A percentile compares a stretch with the other conserved stretches of the same genome.
Evolutionary conservation across 2,329 filamentous ascomycete genomes (phyloP).

Genomic region (Dactylellina parvicollis): DNA sequence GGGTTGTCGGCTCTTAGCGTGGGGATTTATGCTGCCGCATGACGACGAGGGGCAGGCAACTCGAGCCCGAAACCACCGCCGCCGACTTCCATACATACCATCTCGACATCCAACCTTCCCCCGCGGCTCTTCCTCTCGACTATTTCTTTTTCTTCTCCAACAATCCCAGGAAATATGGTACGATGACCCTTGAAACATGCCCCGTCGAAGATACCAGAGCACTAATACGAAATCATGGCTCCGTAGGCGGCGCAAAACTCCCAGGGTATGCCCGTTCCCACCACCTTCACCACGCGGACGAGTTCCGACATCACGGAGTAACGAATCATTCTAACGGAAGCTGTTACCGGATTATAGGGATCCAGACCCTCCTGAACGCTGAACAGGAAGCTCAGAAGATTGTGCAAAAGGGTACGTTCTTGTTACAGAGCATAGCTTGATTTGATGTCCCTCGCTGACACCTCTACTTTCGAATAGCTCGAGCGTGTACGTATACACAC

Average conservation of each 20-base stretch:
- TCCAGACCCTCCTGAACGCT: constrained; percentile 69
- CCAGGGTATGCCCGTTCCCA: constrained; percentile 72
- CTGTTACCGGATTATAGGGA: constrained; percentile 36
- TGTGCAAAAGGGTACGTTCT: constrained; percentile 83
- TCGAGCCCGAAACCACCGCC: constrained; percentile 34
- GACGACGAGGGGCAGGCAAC: constrained; percentile 44
- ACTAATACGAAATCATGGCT: not conserved
- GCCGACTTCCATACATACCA: constrained; percentile 4
- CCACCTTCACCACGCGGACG: not conserved
- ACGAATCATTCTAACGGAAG: constrained; percentile 61
- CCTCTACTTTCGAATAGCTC: constrained; percentile 67
- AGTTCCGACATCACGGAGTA: constrained; percentile 41
- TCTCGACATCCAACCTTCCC: not conserved
- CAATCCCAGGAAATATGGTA: constrained; percentile 36
- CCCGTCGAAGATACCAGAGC: not conserved
- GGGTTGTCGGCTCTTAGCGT: constrained; percentile 13
- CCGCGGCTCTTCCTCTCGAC: too few relatives aligned
- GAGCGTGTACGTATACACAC: constrained; percentile 76
- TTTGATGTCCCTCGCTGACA: constrained; percentile 25
- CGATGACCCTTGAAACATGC: not conserved
- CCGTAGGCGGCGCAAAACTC: constrained; percentile 95
- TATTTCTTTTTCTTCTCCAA: not conserved
- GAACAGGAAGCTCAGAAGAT: constrained; percentile 99
- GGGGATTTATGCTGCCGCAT: constrained; percentile 29
- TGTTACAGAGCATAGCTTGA: not conserved